These are phyloP conservation scores for Aspergillus puulaauensis DNA, from an alignment of 2,329 filamentous ascomycete species.

Conservation along the genomic window DNA sequence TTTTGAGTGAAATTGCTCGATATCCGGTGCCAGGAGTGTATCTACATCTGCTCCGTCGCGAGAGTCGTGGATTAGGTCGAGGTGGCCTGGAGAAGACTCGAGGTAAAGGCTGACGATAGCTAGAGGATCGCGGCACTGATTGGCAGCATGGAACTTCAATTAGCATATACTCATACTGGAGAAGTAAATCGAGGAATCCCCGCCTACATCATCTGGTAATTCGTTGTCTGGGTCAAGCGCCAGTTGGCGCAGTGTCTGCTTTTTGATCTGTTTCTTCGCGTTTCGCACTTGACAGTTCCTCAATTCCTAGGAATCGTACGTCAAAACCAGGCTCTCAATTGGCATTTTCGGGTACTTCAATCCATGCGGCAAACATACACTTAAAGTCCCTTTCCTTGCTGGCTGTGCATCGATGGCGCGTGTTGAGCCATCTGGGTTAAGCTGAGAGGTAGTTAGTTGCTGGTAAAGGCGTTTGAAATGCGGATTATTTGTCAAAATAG, in stretches of 20 bases:
- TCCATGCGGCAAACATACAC: conserved; percentile 27
- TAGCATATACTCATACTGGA: not conserved
- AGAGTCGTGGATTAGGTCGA: conserved; percentile 21
- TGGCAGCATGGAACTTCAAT: not conserved
- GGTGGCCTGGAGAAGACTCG: conserved; percentile 25
- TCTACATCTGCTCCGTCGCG: conserved; percentile 23
- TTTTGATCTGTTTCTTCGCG: conserved; percentile 35
- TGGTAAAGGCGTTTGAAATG: conserved; percentile 44
- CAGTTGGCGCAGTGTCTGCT: conserved; percentile 30
- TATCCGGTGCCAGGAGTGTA: conserved; percentile 34
- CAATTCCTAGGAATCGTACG: conserved; percentile 29
- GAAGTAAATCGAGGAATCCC: not conserved
- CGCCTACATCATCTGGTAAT: conserved; percentile 35
- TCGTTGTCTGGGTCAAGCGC: conserved; percentile 33
- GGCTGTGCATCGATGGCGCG: conserved; percentile 30
- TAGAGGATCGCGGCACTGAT: conserved; percentile 36
- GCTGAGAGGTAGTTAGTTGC: conserved; percentile 35
- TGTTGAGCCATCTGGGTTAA: conserved; percentile 44
- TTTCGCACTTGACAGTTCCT: conserved; percentile 32
- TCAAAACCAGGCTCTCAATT: not conserved
- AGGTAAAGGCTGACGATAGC: conserved; percentile 40
- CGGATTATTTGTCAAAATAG: conserved; percentile 41
- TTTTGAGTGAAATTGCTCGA: conserved; percentile 35
- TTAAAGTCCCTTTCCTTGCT: conserved; percentile 28
- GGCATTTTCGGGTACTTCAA: not conserved